Evolutionary conservation across 176 grass and related monocot genomes (phyloP), one percentile per base, ranked within the genome.

Genomic region (Oryza rufipogon): DNA sequence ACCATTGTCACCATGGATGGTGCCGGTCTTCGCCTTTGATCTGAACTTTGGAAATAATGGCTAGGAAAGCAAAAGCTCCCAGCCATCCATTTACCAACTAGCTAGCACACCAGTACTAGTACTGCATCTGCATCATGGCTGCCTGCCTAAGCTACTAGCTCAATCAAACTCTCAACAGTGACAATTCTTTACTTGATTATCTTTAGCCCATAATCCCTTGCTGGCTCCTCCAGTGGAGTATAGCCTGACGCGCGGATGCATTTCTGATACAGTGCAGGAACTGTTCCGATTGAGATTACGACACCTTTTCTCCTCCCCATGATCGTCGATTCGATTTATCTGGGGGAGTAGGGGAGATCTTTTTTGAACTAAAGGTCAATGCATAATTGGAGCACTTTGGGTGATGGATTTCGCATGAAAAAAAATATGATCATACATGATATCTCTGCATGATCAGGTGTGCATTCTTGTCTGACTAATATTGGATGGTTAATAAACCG

Each of bases 361-460:
- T 58, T 66, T 20, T 17, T 41, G 48, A 9, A n/a, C 63, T 68
- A 83, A 82, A 88, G 58, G 8, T 1, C 33, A 30, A 88, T 79
- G 56, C 32, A 88, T 79, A 20, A 79, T 84, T 88, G 87, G 47
- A 33, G 23, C 68, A 65, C 86, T 84, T 79, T 88, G 75, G 68
- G 60, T 46, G 51, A 38, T 34, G 15, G 61, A 41, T 60, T 87
- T 75, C 61, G 16, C 58, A 60, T 68, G 30, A 60, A 47, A 47
- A 44, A 65, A 56, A 19, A 11, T 10, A 73, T 32, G 30, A 32
- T 32, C 30, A 32, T 32, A 32, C 30, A 32, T 71, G 36, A 17
- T 58, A 58, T 58, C 52, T 25, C 41, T 16, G 33, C 65, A 23
- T 16, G 22, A 13, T 28, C 71, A 48, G 9, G 22, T 23, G 51